These are phyloP conservation scores for Fusarium goolgardi DNA, from an alignment of 2,329 filamentous ascomycete species.

Conservation along the genomic window DNA sequence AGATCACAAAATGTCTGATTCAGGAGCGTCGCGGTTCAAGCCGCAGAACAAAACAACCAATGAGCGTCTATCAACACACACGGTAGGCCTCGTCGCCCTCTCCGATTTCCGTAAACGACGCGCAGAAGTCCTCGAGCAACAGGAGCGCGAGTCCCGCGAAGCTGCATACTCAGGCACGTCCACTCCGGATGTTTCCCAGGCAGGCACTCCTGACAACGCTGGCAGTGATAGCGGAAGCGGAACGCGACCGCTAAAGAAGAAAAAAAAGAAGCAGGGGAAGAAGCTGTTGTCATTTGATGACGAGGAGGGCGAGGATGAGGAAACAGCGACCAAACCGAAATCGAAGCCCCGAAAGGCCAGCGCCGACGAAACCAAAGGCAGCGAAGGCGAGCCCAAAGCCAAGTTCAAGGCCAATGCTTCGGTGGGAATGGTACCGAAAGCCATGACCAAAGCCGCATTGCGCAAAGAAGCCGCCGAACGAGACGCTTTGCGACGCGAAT, in stretches of 20 bases:
- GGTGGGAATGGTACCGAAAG: slow-evolving; percentile 74
- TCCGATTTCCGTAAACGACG: slow-evolving; percentile 96
- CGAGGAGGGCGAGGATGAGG: slow-evolving; percentile 73
- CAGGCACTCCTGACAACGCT: slow-evolving; percentile 60
- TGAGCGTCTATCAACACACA: slow-evolving; percentile 84
- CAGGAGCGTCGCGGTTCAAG: slow-evolving; percentile 71
- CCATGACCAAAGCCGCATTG: slow-evolving; percentile 76
- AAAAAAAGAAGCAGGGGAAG: slow-evolving; percentile 58
- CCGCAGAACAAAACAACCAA: slow-evolving; percentile 81
- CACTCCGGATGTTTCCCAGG: slow-evolving; percentile 62
- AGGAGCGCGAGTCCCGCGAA: slow-evolving; percentile 82
- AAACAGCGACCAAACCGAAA: slow-evolving; percentile 45
- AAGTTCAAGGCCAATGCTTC: slow-evolving; percentile 72
- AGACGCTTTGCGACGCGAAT: slow-evolving; percentile 84
- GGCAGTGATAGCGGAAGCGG: slow-evolving; percentile 51
- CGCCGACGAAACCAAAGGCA: slow-evolving; percentile 50
- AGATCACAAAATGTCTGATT: slow-evolving; percentile 55
- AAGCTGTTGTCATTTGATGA: slow-evolving; percentile 72
- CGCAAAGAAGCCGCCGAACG: slow-evolving; percentile 82
- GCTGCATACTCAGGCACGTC: slow-evolving; percentile 60
- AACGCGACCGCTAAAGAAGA: slow-evolving; percentile 47
- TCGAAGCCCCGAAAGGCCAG: slow-evolving; percentile 52
- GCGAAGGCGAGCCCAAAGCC: slow-evolving; percentile 41
- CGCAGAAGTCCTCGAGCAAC: slow-evolving; percentile 91
- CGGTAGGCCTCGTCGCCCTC: slow-evolving; percentile 89